Evolutionary conservation across 495 filamentous ascomycete genomes (phyloP), one percentile per base, ranked within the genome.

Genomic region (Podospora pseudocomata): DNA sequence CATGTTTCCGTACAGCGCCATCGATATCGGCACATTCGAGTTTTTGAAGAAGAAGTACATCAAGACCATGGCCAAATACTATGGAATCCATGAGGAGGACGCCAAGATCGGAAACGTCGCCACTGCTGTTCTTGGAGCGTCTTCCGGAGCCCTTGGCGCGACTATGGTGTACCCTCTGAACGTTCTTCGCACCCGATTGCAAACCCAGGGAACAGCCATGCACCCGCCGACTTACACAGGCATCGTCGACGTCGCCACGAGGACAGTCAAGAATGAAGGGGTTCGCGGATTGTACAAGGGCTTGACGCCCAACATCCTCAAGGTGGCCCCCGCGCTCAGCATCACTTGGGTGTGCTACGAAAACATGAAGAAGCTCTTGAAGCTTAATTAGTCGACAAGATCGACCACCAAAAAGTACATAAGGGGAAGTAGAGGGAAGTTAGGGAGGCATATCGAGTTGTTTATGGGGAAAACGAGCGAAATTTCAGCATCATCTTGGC

Each of bases 341-440:
- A 99, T 99, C 78, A 93, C 94, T 56, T 99, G 97, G 83, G 91
- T 98, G 77, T 93, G 95, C 62, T 99, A 99, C 76, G 95, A 99
- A 78, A 97, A 97, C 74, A 87, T 92, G 63, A 99, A 99, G 82
- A 87, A 85, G 65, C 76, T 90, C 30, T 81, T 97, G 68, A 86
- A 88, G 23, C 80, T 97, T 67, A 87, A 78, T 53, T 78, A 67
- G 65, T 23, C 62, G 39, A 54, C 11, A 23, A 23, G 18, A 34
- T 6, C 20, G 55, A 20, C 4, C n/a, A 57, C n/a, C 1, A 30
- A 1, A 19, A 19, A 60, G 15, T 16, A 20, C 19, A 49, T 11
- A 63, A 3, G 5, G 16, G 28, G 27, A 61, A 27, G 27, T 30
- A 32, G 23, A 30, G 16, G 61, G 19, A 30, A 65, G 30, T 19